A percentile compares a stretch with the other conserved stretches of the same genome.
Conservation (phyloP, 306 rosid genomes). For the Psophocarpus tetragonolobus region DNA sequence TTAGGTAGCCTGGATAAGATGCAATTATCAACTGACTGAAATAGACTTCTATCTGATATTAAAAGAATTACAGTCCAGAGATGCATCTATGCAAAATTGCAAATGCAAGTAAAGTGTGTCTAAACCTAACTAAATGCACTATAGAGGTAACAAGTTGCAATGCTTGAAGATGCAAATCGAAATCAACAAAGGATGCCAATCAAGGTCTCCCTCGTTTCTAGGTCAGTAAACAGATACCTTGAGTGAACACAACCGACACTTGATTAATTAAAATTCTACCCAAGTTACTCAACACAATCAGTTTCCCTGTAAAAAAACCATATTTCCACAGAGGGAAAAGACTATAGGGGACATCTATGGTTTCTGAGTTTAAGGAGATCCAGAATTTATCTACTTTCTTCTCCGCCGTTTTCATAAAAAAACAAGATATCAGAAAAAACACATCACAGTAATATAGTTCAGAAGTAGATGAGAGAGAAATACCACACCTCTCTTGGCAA, state of each 20-base stretch:
- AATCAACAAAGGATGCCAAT: neutral
- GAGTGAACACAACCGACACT: neutral
- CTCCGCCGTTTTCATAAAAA: neutral
- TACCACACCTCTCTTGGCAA: neutral
- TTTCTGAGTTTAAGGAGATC: neutral
- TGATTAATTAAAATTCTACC: slow-evolving; percentile 23
- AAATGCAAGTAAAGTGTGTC: slow-evolving; percentile 11
- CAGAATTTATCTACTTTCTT: neutral
- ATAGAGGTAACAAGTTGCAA: neutral
- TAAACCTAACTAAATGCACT: neutral
- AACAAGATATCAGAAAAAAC: neutral
- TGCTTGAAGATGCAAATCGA: slow-evolving; percentile 15
- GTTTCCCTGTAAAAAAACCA: neutral
- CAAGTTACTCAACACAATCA: neutral
- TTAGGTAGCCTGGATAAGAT: slow-evolving; percentile 10
- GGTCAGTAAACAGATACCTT: neutral
- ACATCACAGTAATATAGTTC: neutral
- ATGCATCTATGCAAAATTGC: slow-evolving; percentile 19
- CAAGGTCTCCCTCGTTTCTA: neutral
- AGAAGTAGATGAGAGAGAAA: neutral
- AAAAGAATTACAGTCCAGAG: neutral
- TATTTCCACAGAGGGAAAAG: neutral
- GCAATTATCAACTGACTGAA: neutral
- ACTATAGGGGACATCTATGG: neutral
- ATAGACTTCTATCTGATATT: neutral